A percentile compares a stretch with the other conserved stretches of the same genome.
Conservation (phyloP, 768 basidiomycete genomes). For the Boletus bicolor region DNA sequence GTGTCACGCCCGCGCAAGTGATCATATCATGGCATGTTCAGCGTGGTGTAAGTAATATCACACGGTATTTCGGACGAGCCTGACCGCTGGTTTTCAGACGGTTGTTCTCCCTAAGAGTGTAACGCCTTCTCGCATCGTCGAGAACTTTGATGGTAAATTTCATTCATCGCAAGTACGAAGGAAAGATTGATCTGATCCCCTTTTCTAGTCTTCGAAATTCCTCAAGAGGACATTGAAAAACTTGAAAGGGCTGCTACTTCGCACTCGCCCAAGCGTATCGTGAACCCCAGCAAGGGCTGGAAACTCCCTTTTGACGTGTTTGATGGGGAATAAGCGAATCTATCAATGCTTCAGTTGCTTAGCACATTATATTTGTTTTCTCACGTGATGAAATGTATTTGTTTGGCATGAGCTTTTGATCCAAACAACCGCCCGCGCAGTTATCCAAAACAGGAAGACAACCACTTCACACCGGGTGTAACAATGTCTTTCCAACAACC, state of each 20-base stretch:
- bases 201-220: constrained; percentile 31
- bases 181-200: constrained; percentile 1
- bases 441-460: constrained; percentile 15
- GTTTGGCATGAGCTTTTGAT: constrained; percentile 29
- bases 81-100: constrained; percentile 39
- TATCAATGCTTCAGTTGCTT: neutral
- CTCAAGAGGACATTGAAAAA: constrained; percentile 38
- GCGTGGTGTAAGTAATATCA: constrained; percentile 52
- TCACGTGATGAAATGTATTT: constrained; percentile 13
- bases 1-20: constrained; percentile 72
- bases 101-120: constrained; percentile 78
- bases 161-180: neutral
- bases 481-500: constrained; percentile 41
- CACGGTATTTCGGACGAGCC: neutral
- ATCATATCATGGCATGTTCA: constrained; percentile 76
- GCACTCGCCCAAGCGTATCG: constrained; percentile 52
- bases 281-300: constrained; percentile 62
- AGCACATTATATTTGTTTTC: neutral
- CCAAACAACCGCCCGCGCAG: constrained; percentile 26
- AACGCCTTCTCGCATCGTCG: constrained; percentile 59
- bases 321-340: constrained; percentile 36
- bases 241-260: constrained; percentile 40
- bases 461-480: neutral
- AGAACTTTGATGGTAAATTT: constrained; percentile 62
- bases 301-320: constrained; percentile 62